Base-by-base conservation (phyloP, 129 eudicot genomes). In the Helianthus tuberosus region DNA sequence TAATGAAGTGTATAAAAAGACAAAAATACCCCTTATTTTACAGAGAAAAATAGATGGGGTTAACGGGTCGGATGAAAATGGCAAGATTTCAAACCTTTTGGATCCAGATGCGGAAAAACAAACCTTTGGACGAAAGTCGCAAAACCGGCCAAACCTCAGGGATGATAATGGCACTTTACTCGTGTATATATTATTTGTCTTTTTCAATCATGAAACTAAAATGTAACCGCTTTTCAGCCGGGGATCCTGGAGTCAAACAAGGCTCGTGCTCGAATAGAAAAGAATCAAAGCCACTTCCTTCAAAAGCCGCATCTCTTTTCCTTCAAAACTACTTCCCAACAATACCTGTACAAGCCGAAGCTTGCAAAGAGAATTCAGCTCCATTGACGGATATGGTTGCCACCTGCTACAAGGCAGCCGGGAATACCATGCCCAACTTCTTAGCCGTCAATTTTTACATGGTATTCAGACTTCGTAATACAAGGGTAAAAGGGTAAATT, bases 381-480 rank as follows among this genome's bases (percentile, higher is more conserved):
- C 91, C 94, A 5, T 80, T 95, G 69, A 84, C 73, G 81, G 81
- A 87, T 72, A 75, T 87, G 92, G 90, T 89, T 44, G 85, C 79
- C 49, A 80, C 96, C 50, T 95, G 99, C 71, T 95, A 80, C 66
- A 91, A 87, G 73, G 82, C 96, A 41, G 93, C 97, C 27, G 97
- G 97, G 57, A 95, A 87, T 72, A 36, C 13, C 58, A 79, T 95
- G 96, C 96, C 99, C 58, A 95, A 95, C 80, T 95, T 88, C 81
- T 50, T 95, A 51, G 99, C 99, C 15, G 97, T 95, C 62, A 95
- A 95, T 70, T 95, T 83, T 77, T 95, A 95, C 89, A 91, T 91
- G 99, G 99, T 95, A 94, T 66, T 74, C 72, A 39, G 10, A 9
- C 14, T 48, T 29, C 53, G 12, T 14, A 17, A 50, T 1, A n/a